phyloP scores from a whole-genome alignment of 202 grass and related monocot genomes.

The Miscanthus sacchariflorus region DNA sequence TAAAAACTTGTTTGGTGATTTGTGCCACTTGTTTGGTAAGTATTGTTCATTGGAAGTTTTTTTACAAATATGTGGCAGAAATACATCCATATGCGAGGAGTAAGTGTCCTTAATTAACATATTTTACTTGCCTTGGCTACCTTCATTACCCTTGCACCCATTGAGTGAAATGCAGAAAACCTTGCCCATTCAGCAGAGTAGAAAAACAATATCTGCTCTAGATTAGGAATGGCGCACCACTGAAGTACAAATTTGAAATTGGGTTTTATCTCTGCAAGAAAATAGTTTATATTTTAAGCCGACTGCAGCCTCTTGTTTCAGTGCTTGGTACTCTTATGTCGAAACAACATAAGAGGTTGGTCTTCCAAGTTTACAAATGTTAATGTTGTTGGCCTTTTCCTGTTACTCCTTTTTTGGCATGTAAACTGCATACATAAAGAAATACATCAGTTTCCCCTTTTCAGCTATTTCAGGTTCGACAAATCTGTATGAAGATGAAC shows the following conservation, averaged over 20 bases:
- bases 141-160: background rate
- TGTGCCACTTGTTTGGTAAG: background rate
- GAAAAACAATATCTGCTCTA: background rate
- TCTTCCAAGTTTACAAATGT: background rate
- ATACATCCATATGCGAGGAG: background rate
- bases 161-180: background rate
- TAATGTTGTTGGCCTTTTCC: background rate
- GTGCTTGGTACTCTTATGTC: background rate
- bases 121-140: background rate
- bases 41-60: background rate
- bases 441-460: background rate
- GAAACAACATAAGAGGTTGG: background rate
- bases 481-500: background rate
- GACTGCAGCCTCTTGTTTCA: too few relatives aligned
- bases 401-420: constrained; percentile 13
- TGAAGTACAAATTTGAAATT: background rate
- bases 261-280: background rate
- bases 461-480: background rate
- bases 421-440: background rate
- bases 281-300: background rate
- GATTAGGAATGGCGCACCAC: background rate
- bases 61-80: background rate
- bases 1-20: background rate
- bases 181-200: background rate
- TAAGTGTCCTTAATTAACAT: background rate